These are phyloP conservation scores for Chaetomiaceae sp. DNA, from an alignment of 2,329 filamentous ascomycete species.

Conservation along the genomic window DNA sequence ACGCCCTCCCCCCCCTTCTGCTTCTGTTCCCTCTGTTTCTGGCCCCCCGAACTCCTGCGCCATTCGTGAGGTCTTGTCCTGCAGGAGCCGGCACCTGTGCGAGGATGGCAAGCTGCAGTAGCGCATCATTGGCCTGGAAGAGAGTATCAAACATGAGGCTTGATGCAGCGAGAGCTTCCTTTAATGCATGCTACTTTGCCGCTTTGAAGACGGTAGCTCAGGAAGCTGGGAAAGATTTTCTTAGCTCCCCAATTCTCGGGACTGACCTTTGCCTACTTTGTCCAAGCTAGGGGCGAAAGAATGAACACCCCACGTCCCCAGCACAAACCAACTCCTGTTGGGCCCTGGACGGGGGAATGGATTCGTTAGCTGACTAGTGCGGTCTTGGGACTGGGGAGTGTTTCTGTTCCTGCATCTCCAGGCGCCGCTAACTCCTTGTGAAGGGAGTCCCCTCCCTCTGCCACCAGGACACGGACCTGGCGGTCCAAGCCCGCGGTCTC, in stretches of 20 bases:
- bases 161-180: too few species aligned
- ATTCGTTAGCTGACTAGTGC: too few species aligned
- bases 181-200: too few species aligned
- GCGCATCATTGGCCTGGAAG: too few species aligned
- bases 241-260: neutral
- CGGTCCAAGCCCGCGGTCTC: constrained; percentile 1
- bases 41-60: neutral
- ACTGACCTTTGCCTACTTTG: constrained; percentile 6
- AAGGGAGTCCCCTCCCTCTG: neutral
- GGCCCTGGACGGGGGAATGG: neutral
- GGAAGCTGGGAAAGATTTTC: neutral
- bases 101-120: too few species aligned
- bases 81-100: too few species aligned
- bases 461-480: neutral
- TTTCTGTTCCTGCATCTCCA: constrained; percentile 8
- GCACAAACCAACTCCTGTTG: too few species aligned
- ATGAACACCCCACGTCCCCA: neutral
- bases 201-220: too few species aligned
- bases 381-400: neutral
- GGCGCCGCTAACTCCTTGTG: neutral
- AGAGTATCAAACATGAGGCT: too few species aligned
- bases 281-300: constrained; percentile 1
- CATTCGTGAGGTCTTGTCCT: too few species aligned
- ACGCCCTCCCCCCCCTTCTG: neutral
- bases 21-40: too few species aligned